phyloP scores from a whole-genome alignment of 768 basidiomycete genomes.

The Lactifluus piperatus region DNA sequence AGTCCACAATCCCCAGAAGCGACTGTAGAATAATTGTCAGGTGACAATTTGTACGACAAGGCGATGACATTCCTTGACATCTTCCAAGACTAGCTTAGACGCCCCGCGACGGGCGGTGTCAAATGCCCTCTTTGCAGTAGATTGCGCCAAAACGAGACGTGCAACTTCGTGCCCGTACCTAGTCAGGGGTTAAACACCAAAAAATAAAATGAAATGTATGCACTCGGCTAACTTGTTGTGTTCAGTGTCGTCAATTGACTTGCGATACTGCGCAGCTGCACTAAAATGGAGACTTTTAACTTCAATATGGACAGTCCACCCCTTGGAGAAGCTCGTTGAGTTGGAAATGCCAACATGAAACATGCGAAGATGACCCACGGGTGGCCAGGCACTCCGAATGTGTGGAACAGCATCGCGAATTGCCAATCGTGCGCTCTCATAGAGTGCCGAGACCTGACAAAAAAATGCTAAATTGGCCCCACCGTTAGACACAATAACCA shows the following conservation, averaged over 20 bases:
- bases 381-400: slow-evolving; percentile 37
- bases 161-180: slow-evolving; percentile 89
- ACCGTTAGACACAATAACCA: background rate
- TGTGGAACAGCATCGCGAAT: slow-evolving; percentile 15
- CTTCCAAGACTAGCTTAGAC: slow-evolving; percentile 56
- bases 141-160: slow-evolving; percentile 60
- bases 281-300: slow-evolving; percentile 80
- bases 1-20: slow-evolving; percentile 60
- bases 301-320: slow-evolving; percentile 74
- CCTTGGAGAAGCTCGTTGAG: slow-evolving; percentile 33
- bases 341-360: background rate
- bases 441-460: slow-evolving; percentile 19
- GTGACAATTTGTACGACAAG: background rate
- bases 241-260: slow-evolving; percentile 83
- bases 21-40: slow-evolving; percentile 41
- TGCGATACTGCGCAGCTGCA: slow-evolving; percentile 82
- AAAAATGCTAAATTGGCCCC: background rate
- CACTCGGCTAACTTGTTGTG: slow-evolving; percentile 45
- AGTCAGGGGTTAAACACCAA: slow-evolving; percentile 9
- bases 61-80: slow-evolving; percentile 54
- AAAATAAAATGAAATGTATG: background rate
- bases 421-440: slow-evolving; percentile 13
- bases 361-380: slow-evolving; percentile 34
- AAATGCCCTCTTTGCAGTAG: slow-evolving; percentile 59
- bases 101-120: slow-evolving; percentile 58